phyloP scores from a whole-genome alignment of 371 early-diverging fungal genomes.

The Chytridium lagenaria region DNA sequence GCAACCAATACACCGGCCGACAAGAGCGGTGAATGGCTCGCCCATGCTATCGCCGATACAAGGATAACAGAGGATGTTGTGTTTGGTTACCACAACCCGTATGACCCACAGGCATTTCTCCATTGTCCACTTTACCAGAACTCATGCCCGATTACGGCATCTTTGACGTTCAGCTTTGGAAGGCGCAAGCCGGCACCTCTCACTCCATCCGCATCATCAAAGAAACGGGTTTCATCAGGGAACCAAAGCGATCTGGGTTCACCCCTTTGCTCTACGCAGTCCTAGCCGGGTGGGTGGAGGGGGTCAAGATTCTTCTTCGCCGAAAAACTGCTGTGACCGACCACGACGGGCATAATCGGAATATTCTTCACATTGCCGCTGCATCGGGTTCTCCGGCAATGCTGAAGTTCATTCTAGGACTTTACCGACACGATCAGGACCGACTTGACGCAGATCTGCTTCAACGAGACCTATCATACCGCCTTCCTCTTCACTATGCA shows the following conservation, averaged over 20 bases:
- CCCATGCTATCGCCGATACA: background rate
- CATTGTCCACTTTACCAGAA: background rate
- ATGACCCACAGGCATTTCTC: background rate
- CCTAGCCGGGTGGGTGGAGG: background rate
- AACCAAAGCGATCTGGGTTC: background rate
- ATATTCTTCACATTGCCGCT: background rate
- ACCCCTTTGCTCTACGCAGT: background rate
- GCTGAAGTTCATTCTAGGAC: background rate
- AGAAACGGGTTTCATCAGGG: background rate
- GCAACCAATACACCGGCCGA: background rate
- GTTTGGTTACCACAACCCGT: background rate
- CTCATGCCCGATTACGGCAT: background rate
- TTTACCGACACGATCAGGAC: background rate
- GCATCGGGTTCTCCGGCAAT: background rate
- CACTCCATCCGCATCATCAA: background rate
- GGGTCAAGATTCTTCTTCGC: background rate
- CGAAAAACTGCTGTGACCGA: background rate
- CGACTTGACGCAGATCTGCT: background rate
- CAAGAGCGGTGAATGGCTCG: conserved; percentile 1
- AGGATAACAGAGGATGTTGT: background rate
- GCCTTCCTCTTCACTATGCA: conserved; percentile 2
- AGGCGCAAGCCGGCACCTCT: background rate
- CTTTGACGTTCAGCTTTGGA: background rate
- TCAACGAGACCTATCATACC: background rate
- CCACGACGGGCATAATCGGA: background rate